Base-by-base conservation (phyloP, 2,329 filamentous ascomycete genomes). In the Aschersonia sp. region DNA sequence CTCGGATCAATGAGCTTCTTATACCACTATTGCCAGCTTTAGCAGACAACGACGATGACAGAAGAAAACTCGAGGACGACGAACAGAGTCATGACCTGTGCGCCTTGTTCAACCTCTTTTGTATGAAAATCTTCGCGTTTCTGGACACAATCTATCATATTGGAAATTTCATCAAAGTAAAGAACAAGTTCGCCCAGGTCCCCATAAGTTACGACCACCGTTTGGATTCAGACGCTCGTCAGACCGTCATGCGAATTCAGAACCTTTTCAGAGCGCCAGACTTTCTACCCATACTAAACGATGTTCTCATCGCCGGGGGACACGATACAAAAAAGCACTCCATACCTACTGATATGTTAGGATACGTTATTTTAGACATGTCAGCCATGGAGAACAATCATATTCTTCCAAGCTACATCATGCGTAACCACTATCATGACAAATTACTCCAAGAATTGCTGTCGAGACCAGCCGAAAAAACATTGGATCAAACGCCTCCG, bases 321-420 rank as follows among this genome's bases (percentile, higher is more conserved):
- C 5, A 43, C 35, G 7, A n/a, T 8, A 9, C 14, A 11, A n/a
- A 31, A 14, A 40, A 9, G 2, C 44, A 47, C 5, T 44, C 49
- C 12, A 41, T 61, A 32, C 55, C 59, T 6, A 46, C 51, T 32
- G 46, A 53, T n/a, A 55, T 60, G 41, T 45, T 61, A 30, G 54
- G 61, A 41, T 48, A 41, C 11, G 51, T 63, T 30, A 47, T 59
- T 29, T 51, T 61, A 43, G 61, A 63, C 47, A 49, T 63, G 44
- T 52, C 58, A 43, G 61, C 61, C 12, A 54, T 62, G 29, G 48
- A 53, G 10, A 49, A 51, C 37, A 52, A 54, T 32, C 45, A 61
- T 4, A 55, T 60, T 5, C 46, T 55, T 7, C 61, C 61, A 42
- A 63, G 59, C 46, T 62, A 56, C 32, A 51, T 62, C 30, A 46